Percentiles rank a stretch among this genome's conserved stretches.
Evolutionary conservation across 176 grass and related monocot species (phyloP).

Genomic region (Bolboschoenus planiculmis): DNA sequence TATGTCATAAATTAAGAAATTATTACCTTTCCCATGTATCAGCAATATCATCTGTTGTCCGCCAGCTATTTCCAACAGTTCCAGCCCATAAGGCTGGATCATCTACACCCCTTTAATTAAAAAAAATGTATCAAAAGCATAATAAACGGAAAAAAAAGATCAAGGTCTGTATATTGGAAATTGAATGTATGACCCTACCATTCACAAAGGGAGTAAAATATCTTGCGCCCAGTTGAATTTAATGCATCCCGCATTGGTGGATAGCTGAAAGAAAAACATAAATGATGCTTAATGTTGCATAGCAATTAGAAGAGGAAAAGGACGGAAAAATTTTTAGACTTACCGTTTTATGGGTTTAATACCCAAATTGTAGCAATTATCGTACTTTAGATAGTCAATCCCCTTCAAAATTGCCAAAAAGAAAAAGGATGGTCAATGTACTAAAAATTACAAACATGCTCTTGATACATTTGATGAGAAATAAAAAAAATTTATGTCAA

Average conservation of each 20-base stretch:
- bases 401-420: slow-evolving; percentile 36
- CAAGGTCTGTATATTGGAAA: background rate
- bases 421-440: background rate
- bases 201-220: slow-evolving; percentile 96
- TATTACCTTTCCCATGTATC: slow-evolving; percentile 89
- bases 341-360: slow-evolving; percentile 73
- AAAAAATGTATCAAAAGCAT: slow-evolving; percentile 12
- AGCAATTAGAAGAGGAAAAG: background rate
- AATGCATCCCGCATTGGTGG: slow-evolving; percentile 96
- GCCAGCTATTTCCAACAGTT: slow-evolving; percentile 94
- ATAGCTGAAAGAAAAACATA: slow-evolving; percentile 44
- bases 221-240: slow-evolving; percentile 69
- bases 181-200: slow-evolving; percentile 43
- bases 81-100: slow-evolving; percentile 94
- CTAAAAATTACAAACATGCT: background rate
- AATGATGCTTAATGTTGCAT: background rate
- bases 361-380: slow-evolving; percentile 91
- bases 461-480: slow-evolving; percentile 1
- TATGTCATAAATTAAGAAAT: background rate
- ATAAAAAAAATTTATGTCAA: background rate
- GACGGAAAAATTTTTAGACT: background rate
- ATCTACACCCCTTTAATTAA: slow-evolving; percentile 59
- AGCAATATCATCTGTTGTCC: slow-evolving; percentile 77
- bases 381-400: slow-evolving; percentile 91
- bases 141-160: slow-evolving; percentile 24